Conservation (phyloP, 192 early-diverging fungal species). For the Coemansia erecta region DNA sequence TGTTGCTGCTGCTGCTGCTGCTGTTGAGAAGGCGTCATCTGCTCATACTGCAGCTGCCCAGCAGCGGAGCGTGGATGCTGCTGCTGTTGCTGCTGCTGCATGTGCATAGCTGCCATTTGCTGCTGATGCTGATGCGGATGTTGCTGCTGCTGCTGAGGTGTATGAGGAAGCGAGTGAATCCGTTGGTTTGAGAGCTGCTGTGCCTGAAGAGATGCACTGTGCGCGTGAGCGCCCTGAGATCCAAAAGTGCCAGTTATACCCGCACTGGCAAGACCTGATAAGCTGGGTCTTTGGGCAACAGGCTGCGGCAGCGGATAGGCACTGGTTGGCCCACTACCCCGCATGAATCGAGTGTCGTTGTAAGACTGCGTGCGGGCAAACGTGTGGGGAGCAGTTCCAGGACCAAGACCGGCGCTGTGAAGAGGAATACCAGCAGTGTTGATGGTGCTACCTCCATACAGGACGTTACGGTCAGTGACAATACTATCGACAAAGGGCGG, state of each 20-base stretch:
- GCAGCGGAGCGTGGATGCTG: constrained; percentile 4
- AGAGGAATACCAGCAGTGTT: constrained; percentile 12
- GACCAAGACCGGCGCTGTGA: constrained; percentile 24
- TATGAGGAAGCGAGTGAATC: constrained; percentile 40
- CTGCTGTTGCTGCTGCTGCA: constrained; percentile 27
- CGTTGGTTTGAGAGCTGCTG: constrained; percentile 21
- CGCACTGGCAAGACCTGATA: constrained; percentile 27
- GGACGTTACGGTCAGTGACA: constrained; percentile 25
- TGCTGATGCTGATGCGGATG: constrained; percentile 16
- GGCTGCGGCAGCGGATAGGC: constrained; percentile 50
- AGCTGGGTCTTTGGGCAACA: constrained; percentile 37
- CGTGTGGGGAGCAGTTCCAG: constrained; percentile 17
- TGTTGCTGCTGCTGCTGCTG: constrained; percentile 13
- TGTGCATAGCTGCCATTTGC: constrained; percentile 15
- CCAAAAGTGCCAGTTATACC: constrained; percentile 20
- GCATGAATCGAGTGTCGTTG: constrained; percentile 33
- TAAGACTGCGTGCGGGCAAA: constrained; percentile 42
- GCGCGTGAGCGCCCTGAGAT: constrained; percentile 15
- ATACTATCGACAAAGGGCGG: constrained; percentile 34
- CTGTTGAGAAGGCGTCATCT: constrained; percentile 7
- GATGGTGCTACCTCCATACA: constrained; percentile 21
- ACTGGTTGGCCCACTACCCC: constrained; percentile 28
- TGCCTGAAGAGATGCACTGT: constrained; percentile 14
- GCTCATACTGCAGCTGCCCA: constrained; percentile 8
- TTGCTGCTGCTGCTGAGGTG: constrained; percentile 31